Percentiles rank a stretch among this genome's conserved stretches.
These are phyloP conservation scores for Pelargonium nanum DNA, from an alignment of 345 rosid genomes.

Conservation along the genomic window DNA sequence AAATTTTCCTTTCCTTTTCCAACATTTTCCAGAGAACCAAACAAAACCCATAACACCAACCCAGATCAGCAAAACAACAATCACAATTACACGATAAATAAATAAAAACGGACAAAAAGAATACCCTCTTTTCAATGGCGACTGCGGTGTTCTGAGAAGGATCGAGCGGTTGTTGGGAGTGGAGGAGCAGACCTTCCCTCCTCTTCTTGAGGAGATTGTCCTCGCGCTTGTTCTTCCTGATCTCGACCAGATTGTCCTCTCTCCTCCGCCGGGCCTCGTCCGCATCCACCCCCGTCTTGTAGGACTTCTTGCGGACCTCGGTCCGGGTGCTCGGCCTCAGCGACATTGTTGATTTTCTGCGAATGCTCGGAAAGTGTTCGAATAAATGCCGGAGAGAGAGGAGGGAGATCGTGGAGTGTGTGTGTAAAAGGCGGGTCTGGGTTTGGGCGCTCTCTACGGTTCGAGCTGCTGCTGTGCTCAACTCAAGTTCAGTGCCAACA, in stretches of 20 bases:
- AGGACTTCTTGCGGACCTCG: constrained; percentile 59
- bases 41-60: background rate
- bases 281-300: constrained; percentile 63
- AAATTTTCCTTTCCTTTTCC: background rate
- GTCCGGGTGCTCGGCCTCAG: constrained; percentile 52
- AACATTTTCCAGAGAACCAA: background rate
- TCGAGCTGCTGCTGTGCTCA: too few species aligned
- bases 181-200: constrained; percentile 51
- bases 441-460: background rate
- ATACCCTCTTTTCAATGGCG: constrained; percentile 60
- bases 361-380: background rate
- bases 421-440: background rate
- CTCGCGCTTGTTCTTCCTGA: constrained; percentile 64
- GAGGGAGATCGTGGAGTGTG: background rate
- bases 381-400: background rate
- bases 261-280: constrained; percentile 71
- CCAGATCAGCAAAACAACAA: constrained; percentile 1
- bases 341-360: constrained; percentile 24
- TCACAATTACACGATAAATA: too few species aligned
- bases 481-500: too few species aligned
- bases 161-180: constrained; percentile 38
- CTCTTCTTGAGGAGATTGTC: constrained; percentile 65
- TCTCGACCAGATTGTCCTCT: constrained; percentile 73
- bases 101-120: too few species aligned
- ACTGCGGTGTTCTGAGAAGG: constrained; percentile 44